These are phyloP conservation scores for Fusarium pininemorale DNA, from an alignment of 2,329 filamentous ascomycete genomes.

Conservation along the genomic window DNA sequence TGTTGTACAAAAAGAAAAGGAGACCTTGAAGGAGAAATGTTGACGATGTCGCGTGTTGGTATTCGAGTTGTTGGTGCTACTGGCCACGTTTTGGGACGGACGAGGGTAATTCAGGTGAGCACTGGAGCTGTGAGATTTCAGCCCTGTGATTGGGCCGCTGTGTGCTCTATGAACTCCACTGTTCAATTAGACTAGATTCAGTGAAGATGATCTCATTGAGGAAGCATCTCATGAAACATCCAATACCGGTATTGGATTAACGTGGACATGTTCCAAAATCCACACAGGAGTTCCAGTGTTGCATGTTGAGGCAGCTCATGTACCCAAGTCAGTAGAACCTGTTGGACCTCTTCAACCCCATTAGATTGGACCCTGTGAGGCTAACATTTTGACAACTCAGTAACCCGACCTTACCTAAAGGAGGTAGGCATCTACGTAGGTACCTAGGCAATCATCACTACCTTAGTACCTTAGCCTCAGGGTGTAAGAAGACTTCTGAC, in stretches of 20 bases:
- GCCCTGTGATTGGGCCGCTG: constrained; percentile 39
- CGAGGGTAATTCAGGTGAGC: constrained; percentile 1
- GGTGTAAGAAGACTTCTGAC: no score
- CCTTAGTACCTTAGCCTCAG: no score
- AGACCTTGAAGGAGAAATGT: constrained; percentile 8
- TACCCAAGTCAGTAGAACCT: background rate
- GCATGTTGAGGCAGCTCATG: background rate
- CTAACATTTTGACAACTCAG: constrained; percentile 15
- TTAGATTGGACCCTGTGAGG: constrained; percentile 29
- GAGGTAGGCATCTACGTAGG: background rate
- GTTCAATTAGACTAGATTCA: background rate
- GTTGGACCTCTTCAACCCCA: background rate
- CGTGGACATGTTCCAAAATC: background rate
- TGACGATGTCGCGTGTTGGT: constrained; percentile 29
- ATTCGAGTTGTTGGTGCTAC: constrained; percentile 23
- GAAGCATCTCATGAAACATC: background rate
- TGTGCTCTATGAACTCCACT: background rate
- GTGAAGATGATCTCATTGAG: background rate
- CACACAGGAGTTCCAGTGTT: background rate
- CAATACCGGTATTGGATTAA: background rate
- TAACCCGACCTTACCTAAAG: background rate
- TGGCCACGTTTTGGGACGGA: constrained; percentile 37
- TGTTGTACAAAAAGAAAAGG: background rate
- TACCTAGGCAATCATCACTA: background rate
- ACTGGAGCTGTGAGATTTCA: constrained; percentile 31